phyloP scores from a whole-genome alignment of 2,329 filamentous ascomycete species.

The Aureobasidium namibiae region DNA sequence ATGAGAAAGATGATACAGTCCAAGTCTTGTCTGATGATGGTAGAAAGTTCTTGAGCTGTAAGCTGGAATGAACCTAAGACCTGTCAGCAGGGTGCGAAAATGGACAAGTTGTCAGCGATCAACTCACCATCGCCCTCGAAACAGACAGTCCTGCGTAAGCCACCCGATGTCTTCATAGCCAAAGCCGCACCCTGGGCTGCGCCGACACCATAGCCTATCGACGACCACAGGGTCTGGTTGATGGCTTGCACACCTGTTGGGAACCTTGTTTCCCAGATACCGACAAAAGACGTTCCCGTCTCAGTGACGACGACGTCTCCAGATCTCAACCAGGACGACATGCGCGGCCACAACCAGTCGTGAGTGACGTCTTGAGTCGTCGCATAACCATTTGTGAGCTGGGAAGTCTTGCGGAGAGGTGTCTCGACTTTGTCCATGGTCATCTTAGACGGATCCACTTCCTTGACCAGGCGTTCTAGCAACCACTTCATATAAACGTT shows the following conservation, averaged over 20 bases:
- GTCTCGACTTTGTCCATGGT: slow-evolving; percentile 14
- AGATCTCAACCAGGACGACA: slow-evolving; percentile 63
- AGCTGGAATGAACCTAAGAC: slow-evolving; percentile 62
- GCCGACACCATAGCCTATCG: slow-evolving; percentile 58
- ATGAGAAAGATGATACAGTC: slow-evolving; percentile 78
- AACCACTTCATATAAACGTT: slow-evolving; percentile 37
- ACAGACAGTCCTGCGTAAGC: slow-evolving; percentile 12
- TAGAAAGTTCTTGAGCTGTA: slow-evolving; percentile 75
- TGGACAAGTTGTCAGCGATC: slow-evolving; percentile 54
- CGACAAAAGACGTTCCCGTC: slow-evolving; percentile 82
- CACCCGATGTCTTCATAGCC: slow-evolving; percentile 44
- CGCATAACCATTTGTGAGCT: slow-evolving; percentile 28
- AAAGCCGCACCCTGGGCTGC: slow-evolving; percentile 62
- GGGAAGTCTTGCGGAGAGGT: slow-evolving; percentile 7
- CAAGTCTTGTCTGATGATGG: slow-evolving; percentile 68
- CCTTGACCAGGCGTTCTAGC: neutral
- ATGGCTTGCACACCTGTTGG: slow-evolving; percentile 69
- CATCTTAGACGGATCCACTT: neutral
- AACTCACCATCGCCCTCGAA: slow-evolving; percentile 31
- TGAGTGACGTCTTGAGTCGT: slow-evolving; percentile 45
- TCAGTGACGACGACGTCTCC: slow-evolving; percentile 77
- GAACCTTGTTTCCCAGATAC: slow-evolving; percentile 78
- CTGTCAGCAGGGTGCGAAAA: neutral
- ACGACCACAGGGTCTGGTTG: slow-evolving; percentile 67
- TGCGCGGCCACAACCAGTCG: slow-evolving; percentile 67